Evolutionary conservation across 257 asterid genomes (phyloP), one percentile per base, ranked within the genome.

Genomic region (Salvia hispanica): DNA sequence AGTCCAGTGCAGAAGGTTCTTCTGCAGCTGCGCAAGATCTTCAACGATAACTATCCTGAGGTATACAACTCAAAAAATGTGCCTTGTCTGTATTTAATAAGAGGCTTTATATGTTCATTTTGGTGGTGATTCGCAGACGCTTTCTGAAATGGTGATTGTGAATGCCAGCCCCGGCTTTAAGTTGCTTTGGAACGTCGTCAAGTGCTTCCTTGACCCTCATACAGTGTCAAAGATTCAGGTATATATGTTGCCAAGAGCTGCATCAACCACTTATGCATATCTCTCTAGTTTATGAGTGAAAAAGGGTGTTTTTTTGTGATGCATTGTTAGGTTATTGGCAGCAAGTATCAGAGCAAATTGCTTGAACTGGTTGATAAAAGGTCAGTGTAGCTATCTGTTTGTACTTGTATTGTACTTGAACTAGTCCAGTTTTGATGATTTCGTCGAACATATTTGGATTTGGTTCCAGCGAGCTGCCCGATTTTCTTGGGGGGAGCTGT

Each of bases 151-250:
- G 87, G 64, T 84, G 37, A 79, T 86, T 63, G 47, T 86, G 62
- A 86, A 86, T 51, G 84, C 94, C 45, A 84, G 90, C 40, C 83
- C 87, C 3, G 84, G 85, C 7, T 86, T 86, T 69, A 77, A 73
- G 76, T 56, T 84, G 43, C 77, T 86, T 10, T 86, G 94, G 90
- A 81, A 74, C 58, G 70, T 79, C n/a, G 43, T 86, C 28, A 86
- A 79, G 81, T 77, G 84, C 43, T 86, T 86, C 76, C 86, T 86
- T 6, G 88, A 82, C 76, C 80, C 81, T 14, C 74, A 64, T 16
- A 82, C 84, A 6, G 77, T 79, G 42, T 69, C 87, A 71, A 86
- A 86, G 82, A 77, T 84, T 70, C 82, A 77, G 66, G 94, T 80
- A 86, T 36, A 72, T 25, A 25, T 2, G 31, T 25, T 2, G 51